phyloP scores from a whole-genome alignment of 116 monocot genomes.

The Zostera marina region DNA sequence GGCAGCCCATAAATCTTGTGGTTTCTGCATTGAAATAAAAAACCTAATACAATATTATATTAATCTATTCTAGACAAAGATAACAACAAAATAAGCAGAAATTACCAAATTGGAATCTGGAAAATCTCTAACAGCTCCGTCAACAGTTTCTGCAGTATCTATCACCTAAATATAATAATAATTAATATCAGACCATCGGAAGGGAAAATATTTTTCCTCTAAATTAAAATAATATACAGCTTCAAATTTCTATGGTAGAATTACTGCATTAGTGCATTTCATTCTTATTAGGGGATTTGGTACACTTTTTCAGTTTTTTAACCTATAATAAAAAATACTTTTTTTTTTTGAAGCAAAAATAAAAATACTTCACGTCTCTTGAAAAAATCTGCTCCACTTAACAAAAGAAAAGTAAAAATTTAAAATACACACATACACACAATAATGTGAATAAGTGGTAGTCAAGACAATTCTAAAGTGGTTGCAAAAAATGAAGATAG shows the following conservation, averaged over 20 bases:
- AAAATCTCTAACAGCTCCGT: conserved; percentile 89
- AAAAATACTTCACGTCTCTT: too few species aligned
- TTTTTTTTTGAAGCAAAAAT: too few species aligned
- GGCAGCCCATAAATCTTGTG: conserved; percentile 86
- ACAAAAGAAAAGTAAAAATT: too few species aligned
- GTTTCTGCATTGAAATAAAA: conserved; percentile 41
- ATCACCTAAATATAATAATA: conserved; percentile 40
- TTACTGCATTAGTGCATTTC: too few species aligned
- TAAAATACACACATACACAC: too few species aligned
- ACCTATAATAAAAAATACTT: too few species aligned
- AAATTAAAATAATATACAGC: background rate
- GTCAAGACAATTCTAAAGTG: background rate
- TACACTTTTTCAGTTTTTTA: too few species aligned
- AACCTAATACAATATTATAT: background rate
- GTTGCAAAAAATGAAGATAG: background rate
- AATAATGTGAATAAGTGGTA: background rate
- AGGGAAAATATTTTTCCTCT: background rate
- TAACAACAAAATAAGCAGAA: background rate
- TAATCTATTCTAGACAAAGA: conserved; percentile 2
- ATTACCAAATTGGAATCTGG: conserved; percentile 93
- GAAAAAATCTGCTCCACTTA: too few species aligned
- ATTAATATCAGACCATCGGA: background rate
- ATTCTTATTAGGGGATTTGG: too few species aligned
- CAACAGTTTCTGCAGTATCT: conserved; percentile 90
- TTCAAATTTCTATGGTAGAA: background rate